phyloP scores from a whole-genome alignment of 2,329 filamentous ascomycete species.

The Xenoacremonium recifei region DNA sequence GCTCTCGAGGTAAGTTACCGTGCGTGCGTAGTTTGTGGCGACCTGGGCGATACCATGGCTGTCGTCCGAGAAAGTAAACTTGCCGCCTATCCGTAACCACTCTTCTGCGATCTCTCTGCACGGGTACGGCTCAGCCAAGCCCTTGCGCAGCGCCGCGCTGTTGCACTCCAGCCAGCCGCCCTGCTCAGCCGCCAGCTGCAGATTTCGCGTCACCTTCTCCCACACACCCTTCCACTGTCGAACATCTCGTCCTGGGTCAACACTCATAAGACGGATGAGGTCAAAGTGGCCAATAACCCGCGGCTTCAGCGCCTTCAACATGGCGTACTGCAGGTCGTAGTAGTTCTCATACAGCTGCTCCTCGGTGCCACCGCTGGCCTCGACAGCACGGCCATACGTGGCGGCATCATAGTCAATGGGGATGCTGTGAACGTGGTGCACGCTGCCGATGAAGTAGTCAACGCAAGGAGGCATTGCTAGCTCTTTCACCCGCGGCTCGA shows the following conservation, averaged over 20 bases:
- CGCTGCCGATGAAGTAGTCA: constrained; percentile 89
- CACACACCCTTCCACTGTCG: constrained; percentile 64
- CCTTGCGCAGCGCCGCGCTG: constrained; percentile 82
- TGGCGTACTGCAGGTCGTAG: constrained; percentile 82
- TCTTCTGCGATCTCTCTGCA: constrained; percentile 73
- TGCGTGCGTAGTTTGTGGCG: constrained; percentile 75
- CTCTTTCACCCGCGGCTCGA: constrained; percentile 57
- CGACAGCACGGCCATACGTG: constrained; percentile 57
- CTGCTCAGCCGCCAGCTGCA: constrained; percentile 67
- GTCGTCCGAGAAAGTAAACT: constrained; percentile 91
- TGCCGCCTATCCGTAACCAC: constrained; percentile 71
- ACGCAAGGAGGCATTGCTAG: constrained; percentile 60
- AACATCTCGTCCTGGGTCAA: constrained; percentile 63
- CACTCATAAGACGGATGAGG: constrained; percentile 77
- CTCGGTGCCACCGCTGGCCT: constrained; percentile 50
- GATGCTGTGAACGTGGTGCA: constrained; percentile 83
- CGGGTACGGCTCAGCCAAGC: constrained; percentile 87
- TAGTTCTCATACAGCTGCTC: constrained; percentile 77
- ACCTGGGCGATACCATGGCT: constrained; percentile 88
- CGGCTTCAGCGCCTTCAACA: constrained; percentile 72
- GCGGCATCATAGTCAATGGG: constrained; percentile 83
- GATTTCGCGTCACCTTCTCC: constrained; percentile 70
- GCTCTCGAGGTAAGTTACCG: constrained; percentile 67
- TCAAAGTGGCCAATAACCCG: constrained; percentile 92
- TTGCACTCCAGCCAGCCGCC: constrained; percentile 89